These are phyloP conservation scores for Cyclocybe aegerita DNA, from an alignment of 768 basidiomycete genomes.

Conservation along the genomic window DNA sequence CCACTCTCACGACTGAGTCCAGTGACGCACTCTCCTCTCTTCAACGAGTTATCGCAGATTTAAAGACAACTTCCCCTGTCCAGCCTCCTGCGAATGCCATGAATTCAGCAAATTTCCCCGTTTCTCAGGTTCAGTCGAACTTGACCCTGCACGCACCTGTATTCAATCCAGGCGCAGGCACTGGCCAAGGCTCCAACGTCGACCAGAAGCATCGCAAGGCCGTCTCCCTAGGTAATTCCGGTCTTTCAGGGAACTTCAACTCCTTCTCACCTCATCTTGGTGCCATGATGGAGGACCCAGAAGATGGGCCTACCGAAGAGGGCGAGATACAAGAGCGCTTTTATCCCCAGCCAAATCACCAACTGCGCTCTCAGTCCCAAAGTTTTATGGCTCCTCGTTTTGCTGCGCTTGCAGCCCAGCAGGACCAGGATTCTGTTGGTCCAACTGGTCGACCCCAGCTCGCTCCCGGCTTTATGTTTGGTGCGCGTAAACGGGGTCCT, in stretches of 20 bases:
- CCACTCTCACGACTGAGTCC: slow-evolving; percentile 54
- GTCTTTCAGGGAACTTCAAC: slow-evolving; percentile 59
- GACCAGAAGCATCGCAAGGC: slow-evolving; percentile 82
- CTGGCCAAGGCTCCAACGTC: slow-evolving; percentile 48
- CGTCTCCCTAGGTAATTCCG: slow-evolving; percentile 63
- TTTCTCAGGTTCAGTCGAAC: slow-evolving; percentile 47
- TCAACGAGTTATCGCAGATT: slow-evolving; percentile 91
- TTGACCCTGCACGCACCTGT: slow-evolving; percentile 68
- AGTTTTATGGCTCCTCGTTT: slow-evolving; percentile 90
- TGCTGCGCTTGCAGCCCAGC: slow-evolving; percentile 73
- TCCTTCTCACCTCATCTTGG: slow-evolving; percentile 80
- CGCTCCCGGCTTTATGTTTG: slow-evolving; percentile 91
- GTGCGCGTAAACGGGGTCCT: slow-evolving; percentile 57
- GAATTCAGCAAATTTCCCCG: slow-evolving; percentile 46
- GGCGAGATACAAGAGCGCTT: slow-evolving; percentile 72
- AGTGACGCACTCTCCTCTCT: slow-evolving; percentile 85
- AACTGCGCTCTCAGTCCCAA: slow-evolving; percentile 75
- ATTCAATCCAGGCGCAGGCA: slow-evolving; percentile 67
- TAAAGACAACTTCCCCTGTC: slow-evolving; percentile 80
- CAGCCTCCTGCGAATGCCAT: slow-evolving; percentile 42
- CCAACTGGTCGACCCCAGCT: slow-evolving; percentile 85
- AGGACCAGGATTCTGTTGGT: slow-evolving; percentile 68
- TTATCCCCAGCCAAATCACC: slow-evolving; percentile 55
- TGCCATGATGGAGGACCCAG: slow-evolving; percentile 80
- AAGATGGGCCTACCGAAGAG: slow-evolving; percentile 71